Percentiles rank a stretch among this genome's conserved stretches.
Conservation (phyloP, 2,329 filamentous ascomycete genomes). For the Monilinia fructicola region DNA sequence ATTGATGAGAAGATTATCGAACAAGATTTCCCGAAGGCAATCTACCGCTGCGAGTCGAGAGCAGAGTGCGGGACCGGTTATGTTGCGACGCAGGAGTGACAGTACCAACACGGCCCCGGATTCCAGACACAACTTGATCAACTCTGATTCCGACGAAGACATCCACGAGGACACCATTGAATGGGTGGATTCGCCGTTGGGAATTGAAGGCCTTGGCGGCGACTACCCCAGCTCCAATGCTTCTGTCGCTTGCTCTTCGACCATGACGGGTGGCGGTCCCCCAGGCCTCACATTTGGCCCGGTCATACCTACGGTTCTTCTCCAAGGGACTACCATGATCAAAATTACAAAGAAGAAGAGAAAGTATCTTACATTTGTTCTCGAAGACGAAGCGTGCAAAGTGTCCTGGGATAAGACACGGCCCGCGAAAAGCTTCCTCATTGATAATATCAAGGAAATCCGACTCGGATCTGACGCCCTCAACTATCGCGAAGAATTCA, state of each 20-base stretch:
- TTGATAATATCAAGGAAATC: slow-evolving; percentile 93
- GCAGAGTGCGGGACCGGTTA: slow-evolving; percentile 83
- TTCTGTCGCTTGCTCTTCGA: slow-evolving; percentile 43
- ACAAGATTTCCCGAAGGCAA: slow-evolving; percentile 73
- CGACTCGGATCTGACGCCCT: slow-evolving; percentile 79
- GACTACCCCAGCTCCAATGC: slow-evolving; percentile 52
- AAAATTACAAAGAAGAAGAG: slow-evolving; percentile 85
- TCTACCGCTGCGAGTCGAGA: slow-evolving; percentile 78
- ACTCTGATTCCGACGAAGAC: slow-evolving; percentile 59
- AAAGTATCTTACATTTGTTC: slow-evolving; percentile 67
- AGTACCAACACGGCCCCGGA: slow-evolving; percentile 72
- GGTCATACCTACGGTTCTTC: slow-evolving; percentile 72
- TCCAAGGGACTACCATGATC: slow-evolving; percentile 73
- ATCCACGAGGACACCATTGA: slow-evolving; percentile 48
- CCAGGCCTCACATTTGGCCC: slow-evolving; percentile 56
- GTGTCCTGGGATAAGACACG: slow-evolving; percentile 83
- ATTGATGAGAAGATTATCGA: slow-evolving; percentile 82
- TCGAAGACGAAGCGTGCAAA: slow-evolving; percentile 81
- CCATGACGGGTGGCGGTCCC: slow-evolving; percentile 42
- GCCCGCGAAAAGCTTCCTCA: slow-evolving; percentile 81
- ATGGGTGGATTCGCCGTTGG: slow-evolving; percentile 45
- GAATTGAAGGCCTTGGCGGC: slow-evolving; percentile 47
- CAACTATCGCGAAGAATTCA: slow-evolving; percentile 85
- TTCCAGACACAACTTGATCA: slow-evolving; percentile 44
- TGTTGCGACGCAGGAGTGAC: slow-evolving; percentile 77